Conservation (phyloP, 2,329 filamentous ascomycete genomes). For the Teratosphaeriaceae sp. region DNA sequence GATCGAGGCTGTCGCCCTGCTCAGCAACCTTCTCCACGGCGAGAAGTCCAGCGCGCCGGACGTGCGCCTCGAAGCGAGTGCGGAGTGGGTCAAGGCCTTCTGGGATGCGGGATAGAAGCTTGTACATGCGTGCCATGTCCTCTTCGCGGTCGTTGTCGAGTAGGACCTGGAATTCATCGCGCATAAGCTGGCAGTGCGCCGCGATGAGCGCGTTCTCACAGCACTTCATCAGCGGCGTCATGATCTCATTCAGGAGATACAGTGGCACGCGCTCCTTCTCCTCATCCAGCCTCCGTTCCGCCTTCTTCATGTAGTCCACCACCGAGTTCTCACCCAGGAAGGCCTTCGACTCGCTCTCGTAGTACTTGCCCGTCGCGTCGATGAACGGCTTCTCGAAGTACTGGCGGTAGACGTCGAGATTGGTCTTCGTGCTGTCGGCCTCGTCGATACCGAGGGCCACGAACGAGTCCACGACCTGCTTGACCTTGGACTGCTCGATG, state of each 20-base stretch:
- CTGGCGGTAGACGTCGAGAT: slow-evolving; percentile 85
- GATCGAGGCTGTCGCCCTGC: slow-evolving; percentile 84
- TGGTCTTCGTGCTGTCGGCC: slow-evolving; percentile 85
- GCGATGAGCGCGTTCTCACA: slow-evolving; percentile 88
- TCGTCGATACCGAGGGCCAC: slow-evolving; percentile 91
- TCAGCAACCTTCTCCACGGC: slow-evolving; percentile 88
- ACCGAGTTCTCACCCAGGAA: slow-evolving; percentile 97
- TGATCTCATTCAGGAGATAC: slow-evolving; percentile 88
- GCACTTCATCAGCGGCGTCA: slow-evolving; percentile 71
- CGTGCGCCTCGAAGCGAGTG: slow-evolving; percentile 82
- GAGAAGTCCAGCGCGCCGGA: slow-evolving; percentile 78
- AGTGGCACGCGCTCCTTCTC: slow-evolving; percentile 90
- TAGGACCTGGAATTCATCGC: slow-evolving; percentile 92
- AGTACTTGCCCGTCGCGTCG: slow-evolving; percentile 74
- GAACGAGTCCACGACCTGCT: slow-evolving; percentile 93
- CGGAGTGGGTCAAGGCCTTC: slow-evolving; percentile 87
- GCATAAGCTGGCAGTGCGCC: slow-evolving; percentile 75
- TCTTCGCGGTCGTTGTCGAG: slow-evolving; percentile 92
- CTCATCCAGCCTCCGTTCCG: slow-evolving; percentile 78
- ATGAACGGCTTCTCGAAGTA: slow-evolving; percentile 94
- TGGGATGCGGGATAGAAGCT: slow-evolving; percentile 77
- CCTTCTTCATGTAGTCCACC: slow-evolving; percentile 99
- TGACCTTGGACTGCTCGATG: slow-evolving; percentile 94
- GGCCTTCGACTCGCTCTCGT: slow-evolving; percentile 83
- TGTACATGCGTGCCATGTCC: slow-evolving; percentile 95